phyloP scores from a whole-genome alignment of 2,329 filamentous ascomycete species.

The Fusarium succisae region DNA sequence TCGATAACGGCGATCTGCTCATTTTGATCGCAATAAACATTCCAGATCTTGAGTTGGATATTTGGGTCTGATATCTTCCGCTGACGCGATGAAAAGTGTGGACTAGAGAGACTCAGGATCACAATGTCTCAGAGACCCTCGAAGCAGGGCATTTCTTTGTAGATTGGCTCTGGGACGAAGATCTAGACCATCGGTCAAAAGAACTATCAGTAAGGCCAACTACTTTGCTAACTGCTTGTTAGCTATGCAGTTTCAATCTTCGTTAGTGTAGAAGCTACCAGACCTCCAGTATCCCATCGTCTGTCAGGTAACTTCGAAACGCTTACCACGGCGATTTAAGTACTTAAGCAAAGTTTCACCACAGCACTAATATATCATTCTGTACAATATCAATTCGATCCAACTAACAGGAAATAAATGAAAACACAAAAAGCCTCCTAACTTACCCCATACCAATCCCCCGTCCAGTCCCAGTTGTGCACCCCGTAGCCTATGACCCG shows the following conservation, averaged over 20 bases:
- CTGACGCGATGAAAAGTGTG: too few species aligned
- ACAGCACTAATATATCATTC: rapidly evolving
- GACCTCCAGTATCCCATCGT: rapidly evolving
- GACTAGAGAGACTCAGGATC: too few species aligned
- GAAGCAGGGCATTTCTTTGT: neutral
- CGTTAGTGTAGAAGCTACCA: too few species aligned
- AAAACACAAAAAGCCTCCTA: neutral
- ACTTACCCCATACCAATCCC: too few species aligned
- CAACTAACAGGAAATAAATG: neutral
- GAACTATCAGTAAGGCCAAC: neutral
- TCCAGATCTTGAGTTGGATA: too few species aligned
- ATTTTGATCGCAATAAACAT: too few species aligned
- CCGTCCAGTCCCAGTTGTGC: rapidly evolving
- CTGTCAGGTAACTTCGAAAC: neutral
- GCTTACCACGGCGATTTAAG: rapidly evolving
- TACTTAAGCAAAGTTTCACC: neutral
- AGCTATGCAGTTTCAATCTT: neutral
- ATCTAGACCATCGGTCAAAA: neutral
- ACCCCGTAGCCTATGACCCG: rapidly evolving
- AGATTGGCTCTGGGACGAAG: neutral
- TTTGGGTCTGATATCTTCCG: too few species aligned
- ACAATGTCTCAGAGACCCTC: too few species aligned
- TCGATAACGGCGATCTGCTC: too few species aligned
- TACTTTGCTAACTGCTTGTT: neutral
- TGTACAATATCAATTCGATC: rapidly evolving